Percentiles rank a stretch among this genome's conserved stretches.
These are phyloP conservation scores for Perkinsus olseni DNA, from an alignment of 169 alveolate genomes.

Conservation along the genomic window DNA sequence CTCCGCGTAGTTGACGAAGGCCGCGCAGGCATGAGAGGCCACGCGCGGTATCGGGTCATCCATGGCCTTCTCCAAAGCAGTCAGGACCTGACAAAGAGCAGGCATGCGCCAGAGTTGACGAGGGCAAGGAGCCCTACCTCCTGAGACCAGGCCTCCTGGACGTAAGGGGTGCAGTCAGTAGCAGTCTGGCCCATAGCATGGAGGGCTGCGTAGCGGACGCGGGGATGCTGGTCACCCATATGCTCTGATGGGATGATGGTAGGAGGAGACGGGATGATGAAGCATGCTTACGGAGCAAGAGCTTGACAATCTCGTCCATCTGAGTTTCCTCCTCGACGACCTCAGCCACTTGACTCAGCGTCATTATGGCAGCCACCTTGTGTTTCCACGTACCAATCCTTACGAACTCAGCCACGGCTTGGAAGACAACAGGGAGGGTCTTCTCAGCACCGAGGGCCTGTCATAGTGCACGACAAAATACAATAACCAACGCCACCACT, in stretches of 20 bases:
- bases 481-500: slow-evolving; percentile 54
- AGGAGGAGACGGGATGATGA: neutral
- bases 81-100: slow-evolving; percentile 38
- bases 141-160: slow-evolving; percentile 46
- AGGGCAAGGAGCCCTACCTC: no score
- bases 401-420: neutral
- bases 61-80: slow-evolving; percentile 62
- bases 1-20: slow-evolving; percentile 77
- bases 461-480: slow-evolving; percentile 48
- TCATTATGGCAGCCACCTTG: slow-evolving; percentile 70
- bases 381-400: slow-evolving; percentile 56
- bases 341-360: slow-evolving; percentile 69
- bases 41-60: slow-evolving; percentile 71
- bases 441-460: slow-evolving; percentile 56
- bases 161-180: slow-evolving; percentile 76
- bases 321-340: slow-evolving; percentile 68
- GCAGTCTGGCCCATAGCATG: slow-evolving; percentile 83
- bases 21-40: slow-evolving; percentile 80
- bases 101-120: neutral
- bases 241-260: slow-evolving; percentile 26
- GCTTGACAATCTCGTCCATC: slow-evolving; percentile 61
- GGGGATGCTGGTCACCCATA: slow-evolving; percentile 61
- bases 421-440: slow-evolving; percentile 23
- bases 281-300: slow-evolving; percentile 24
- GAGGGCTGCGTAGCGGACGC: slow-evolving; percentile 83